Evolutionary conservation across 139 green algal species (phyloP).

Genomic region (Haematococcus lacustris): DNA sequence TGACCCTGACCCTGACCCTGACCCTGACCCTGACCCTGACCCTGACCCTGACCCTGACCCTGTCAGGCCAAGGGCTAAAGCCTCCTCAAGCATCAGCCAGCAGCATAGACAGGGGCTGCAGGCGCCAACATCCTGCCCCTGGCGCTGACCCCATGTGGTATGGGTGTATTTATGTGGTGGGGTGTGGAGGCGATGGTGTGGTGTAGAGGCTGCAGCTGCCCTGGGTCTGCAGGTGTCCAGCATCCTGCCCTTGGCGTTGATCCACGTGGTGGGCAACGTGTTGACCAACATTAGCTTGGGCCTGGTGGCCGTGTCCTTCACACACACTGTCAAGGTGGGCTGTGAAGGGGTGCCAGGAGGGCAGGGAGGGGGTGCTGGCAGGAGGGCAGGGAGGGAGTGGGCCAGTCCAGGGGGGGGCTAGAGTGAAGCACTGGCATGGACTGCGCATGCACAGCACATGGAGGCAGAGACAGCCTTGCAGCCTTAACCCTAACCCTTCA

Average conservation of each 20-base stretch:
- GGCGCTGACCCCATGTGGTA: neutral
- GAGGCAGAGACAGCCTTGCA: too few relatives aligned
- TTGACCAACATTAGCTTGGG: conserved; percentile 94
- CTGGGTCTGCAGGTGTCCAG: conserved; percentile 39
- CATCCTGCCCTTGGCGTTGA: conserved; percentile 78
- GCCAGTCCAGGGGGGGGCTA: too few relatives aligned
- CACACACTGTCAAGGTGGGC: conserved; percentile 93
- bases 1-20: too few relatives aligned
- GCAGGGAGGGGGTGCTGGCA: too few relatives aligned
- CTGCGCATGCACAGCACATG: too few relatives aligned
- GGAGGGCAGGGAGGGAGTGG: too few relatives aligned
- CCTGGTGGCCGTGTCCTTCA: conserved; percentile 96
- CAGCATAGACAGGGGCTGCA: neutral
- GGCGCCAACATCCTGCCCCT: neutral
- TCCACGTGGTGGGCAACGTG: conserved; percentile 92
- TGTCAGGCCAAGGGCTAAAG: neutral
- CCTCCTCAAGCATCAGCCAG: neutral
- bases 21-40: too few relatives aligned
- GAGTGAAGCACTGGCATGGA: too few relatives aligned
- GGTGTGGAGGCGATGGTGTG: neutral
- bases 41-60: neutral
- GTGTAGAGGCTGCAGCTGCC: conserved; percentile 11
- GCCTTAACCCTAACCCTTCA: too few relatives aligned
- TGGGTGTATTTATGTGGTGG: neutral
- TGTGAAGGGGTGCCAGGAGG: too few relatives aligned